Evolutionary conservation across 2,329 filamentous ascomycete genomes (phyloP), one percentile per base, ranked within the genome.

Genomic region (Calonectria pseudoreteaudii): DNA sequence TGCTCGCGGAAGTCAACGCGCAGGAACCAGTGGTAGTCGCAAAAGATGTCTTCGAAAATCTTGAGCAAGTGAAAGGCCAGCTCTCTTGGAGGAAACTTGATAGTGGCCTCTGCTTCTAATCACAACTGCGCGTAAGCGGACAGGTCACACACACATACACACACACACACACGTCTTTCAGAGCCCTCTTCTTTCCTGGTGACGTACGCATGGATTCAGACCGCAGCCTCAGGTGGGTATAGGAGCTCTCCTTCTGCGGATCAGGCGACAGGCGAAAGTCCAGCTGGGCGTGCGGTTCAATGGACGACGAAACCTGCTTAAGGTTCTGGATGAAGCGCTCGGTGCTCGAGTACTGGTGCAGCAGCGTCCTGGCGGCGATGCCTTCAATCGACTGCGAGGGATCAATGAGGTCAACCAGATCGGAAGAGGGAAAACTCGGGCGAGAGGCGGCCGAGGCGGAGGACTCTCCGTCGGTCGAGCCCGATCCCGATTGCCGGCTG

Each of bases 1-100:
- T 65, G 68, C 20, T 74, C 68, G 7, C 68, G 68, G 6, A 74
- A 74, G 47, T 74, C 62, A 9, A 69, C 34, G 7, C 72, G 62
- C 18, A 74, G 49, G 11, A 74, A 74, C 72, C 72, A 74, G 16
- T 74, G 72, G 30, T 71, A 74, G 20, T 74, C 68, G 68, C 72
- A 74, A 28, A 74, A 74, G 16, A 71, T 71, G 9, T 71, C 72
- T 26, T 74, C 72, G 38, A 74, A 74, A 23, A 74, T 71, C 23
- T 71, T 56, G 64, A 74, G 72, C 20, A 74, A 58, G n/a, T 53
- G 68, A 28, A 68, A 31, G 28, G 72, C 62, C 36, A 53, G 47
- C 20, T 65, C 44, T 26, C 66, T 71, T 30, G 72, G 72, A 10
- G 72, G 72, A 34, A 74, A 62, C 56, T 74, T 71, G 38, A 74